A percentile compares a stretch with the other conserved stretches of the same genome.
phyloP scores from a whole-genome alignment of 2,329 filamentous ascomycete genomes.

The Stagonosporopsis cucurbitacearum region DNA sequence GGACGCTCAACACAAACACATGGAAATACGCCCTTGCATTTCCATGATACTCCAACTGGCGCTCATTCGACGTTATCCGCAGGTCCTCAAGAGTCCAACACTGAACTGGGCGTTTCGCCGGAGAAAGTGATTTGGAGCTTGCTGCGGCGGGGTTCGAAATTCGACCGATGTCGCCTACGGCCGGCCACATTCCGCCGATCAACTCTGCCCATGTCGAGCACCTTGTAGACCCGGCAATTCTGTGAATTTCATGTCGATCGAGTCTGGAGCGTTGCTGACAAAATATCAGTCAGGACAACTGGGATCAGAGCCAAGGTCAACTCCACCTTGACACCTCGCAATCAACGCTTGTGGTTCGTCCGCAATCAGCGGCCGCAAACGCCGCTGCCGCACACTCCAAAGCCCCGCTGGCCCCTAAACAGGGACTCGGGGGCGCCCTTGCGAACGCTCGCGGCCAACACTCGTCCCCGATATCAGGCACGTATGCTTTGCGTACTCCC shows the following conservation, averaged over 20 bases:
- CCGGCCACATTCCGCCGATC: conserved; percentile 23
- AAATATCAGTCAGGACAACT: conserved; percentile 39
- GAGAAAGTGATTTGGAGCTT: conserved; percentile 7
- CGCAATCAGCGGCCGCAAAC: conserved; percentile 33
- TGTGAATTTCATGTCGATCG: conserved; percentile 14
- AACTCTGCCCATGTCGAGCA: conserved; percentile 10
- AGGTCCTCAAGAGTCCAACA: neutral
- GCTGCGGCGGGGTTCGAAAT: conserved; percentile 24
- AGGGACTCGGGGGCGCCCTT: conserved; percentile 42
- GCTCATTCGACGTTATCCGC: neutral
- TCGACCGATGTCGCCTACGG: conserved; percentile 28
- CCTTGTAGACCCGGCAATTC: conserved; percentile 16
- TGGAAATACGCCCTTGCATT: conserved; percentile 9
- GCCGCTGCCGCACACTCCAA: conserved; percentile 34
- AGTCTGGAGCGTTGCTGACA: conserved; percentile 31
- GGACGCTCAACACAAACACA: conserved; percentile 4
- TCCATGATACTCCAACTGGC: neutral
- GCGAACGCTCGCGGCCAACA: conserved; percentile 41
- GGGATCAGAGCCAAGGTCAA: conserved; percentile 38
- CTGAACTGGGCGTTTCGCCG: conserved; percentile 1
- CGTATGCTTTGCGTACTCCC: conserved; percentile 46
- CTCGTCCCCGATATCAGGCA: conserved; percentile 46
- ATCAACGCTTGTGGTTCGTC: conserved; percentile 38
- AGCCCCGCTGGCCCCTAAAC: conserved; percentile 48
- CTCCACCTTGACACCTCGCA: conserved; percentile 42